These are phyloP conservation scores for Corinectria fuckeliana DNA, from an alignment of 2,329 filamentous ascomycete species.

Conservation along the genomic window DNA sequence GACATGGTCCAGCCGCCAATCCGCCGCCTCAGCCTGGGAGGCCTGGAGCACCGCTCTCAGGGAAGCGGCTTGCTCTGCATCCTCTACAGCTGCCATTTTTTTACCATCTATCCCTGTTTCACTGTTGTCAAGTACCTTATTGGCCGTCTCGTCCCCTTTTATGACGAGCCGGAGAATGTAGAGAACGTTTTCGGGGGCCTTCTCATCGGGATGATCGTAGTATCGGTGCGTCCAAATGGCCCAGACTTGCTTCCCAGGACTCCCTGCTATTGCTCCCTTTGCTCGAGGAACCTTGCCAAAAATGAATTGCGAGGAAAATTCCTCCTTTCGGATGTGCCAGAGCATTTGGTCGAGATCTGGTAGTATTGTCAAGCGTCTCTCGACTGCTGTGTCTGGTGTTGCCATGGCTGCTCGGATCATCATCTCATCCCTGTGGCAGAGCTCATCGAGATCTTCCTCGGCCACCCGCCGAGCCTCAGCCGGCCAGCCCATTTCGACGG, in stretches of 20 bases:
- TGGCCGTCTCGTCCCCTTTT: not conserved
- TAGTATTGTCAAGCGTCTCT: constrained; percentile 7
- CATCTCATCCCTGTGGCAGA: not conserved
- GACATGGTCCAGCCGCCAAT: not conserved
- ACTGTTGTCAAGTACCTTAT: not conserved
- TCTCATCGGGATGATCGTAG: not conserved
- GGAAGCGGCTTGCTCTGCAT: not conserved
- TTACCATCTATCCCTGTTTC: too few relatives aligned
- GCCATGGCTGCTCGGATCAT: not conserved
- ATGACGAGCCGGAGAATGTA: not conserved
- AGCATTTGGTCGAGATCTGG: not conserved
- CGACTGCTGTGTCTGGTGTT: not conserved
- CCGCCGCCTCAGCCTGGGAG: not conserved
- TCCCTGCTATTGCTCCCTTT: constrained; percentile 19
- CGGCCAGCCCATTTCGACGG: not conserved
- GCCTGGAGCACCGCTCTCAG: not conserved
- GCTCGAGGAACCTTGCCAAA: not conserved
- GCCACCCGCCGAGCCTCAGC: not conserved
- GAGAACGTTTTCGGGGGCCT: not conserved
- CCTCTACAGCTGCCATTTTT: not conserved
- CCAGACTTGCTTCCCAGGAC: constrained; percentile 2
- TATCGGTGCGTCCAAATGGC: not conserved
- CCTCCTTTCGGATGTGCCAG: not conserved
- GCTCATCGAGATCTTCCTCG: not conserved
- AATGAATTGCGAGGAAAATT: not conserved